Percentiles rank a stretch among this genome's conserved stretches.
phyloP scores from a whole-genome alignment of 208 protist species.

The Polymyxa betae region DNA sequence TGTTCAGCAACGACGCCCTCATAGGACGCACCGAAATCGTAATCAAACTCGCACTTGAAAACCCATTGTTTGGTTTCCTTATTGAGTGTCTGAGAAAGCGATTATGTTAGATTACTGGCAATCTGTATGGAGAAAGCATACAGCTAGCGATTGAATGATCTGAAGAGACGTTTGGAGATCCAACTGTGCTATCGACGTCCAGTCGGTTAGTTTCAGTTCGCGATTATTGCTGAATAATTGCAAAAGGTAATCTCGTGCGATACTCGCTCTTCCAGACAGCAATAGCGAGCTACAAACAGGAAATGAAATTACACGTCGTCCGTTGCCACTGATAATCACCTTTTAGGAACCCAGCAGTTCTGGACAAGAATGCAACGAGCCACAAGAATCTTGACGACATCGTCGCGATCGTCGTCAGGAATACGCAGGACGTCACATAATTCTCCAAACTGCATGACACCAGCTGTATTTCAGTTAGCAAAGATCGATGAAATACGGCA shows the following conservation, averaged over 20 bases:
- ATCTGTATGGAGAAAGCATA: too few species aligned
- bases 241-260: background rate
- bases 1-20: conserved; percentile 11
- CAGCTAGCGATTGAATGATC: background rate
- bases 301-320: background rate
- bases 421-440: conserved; percentile 15
- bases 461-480: background rate
- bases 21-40: background rate
- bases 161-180: background rate
- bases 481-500: background rate
- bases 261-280: background rate
- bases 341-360: conserved; percentile 37
- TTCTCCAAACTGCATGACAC: background rate
- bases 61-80: background rate
- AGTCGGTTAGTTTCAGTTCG: background rate
- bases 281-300: background rate
- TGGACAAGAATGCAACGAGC: background rate
- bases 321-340: background rate
- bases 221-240: background rate
- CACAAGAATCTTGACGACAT: background rate
- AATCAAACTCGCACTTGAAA: background rate
- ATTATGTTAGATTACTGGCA: too few species aligned
- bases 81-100: background rate
- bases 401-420: background rate
- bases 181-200: background rate